Base-by-base conservation (phyloP, 176 grass and related monocot genomes). In the Cenchrus fungigraminus region DNA sequence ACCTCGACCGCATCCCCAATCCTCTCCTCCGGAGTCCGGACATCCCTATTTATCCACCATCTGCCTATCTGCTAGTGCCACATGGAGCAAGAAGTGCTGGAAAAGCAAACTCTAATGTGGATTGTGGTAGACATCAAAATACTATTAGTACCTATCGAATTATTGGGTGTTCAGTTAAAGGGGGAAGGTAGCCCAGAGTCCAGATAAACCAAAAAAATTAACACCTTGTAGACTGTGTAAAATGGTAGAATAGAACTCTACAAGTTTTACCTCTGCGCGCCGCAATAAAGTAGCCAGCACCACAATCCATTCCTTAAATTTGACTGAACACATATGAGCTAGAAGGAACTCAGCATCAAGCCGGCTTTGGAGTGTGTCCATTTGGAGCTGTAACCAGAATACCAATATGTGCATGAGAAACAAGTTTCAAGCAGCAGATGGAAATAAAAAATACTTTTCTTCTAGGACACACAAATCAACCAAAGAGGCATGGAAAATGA, bases 271-370 rank as follows among this genome's bases (percentile, higher is more conserved):
- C 97, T 98, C 97, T 76, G 90, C 81, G 73, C 91, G 97, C 54
- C 88, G 83, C 88, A 98, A 88, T 75, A 96, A 88, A 83, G 97
- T 98, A 66, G 97, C 97, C 19, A 98, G 86, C 77, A 98, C 97
- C 49, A 96, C 91, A 12, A 98, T 94, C 97, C 97, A 98, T 77
- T 98, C 93, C 88, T 98, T 98, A 87, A 99, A 99, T 68, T 98
- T 98, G 74, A 99, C 97, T 84, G 97, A 99, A 84, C 97, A 99
- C 97, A 99, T 99, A 82, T 99, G 97, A 44, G 97, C 90, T 68
- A 99, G 90, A 82, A 99, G 94, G 76, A 99, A 99, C 68, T 99
- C 97, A 63, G 97, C 97, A 81, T 99, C 97, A 79, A 99, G 86
- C 59, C 97, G 83, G 79, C 93, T 99, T 89, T 99, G 97, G 25